Evolutionary conservation across 2,329 filamentous ascomycete genomes (phyloP), one percentile per base, ranked within the genome.

Genomic region (Fusarium oligoseptatum): DNA sequence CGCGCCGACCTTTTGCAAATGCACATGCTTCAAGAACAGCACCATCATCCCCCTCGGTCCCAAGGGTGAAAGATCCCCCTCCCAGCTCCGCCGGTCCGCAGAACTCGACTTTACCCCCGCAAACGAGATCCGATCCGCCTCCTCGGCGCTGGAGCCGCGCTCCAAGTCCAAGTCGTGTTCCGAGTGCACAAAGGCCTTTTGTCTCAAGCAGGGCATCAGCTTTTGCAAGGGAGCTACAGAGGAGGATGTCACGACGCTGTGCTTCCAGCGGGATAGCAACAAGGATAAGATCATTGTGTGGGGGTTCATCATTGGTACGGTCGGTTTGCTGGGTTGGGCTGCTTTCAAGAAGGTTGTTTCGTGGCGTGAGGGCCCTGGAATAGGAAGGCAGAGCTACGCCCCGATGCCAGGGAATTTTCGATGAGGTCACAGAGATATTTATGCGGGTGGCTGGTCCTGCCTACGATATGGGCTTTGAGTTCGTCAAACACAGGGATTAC

Each of bases 11-110:
- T 92, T 92, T 81, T 92, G 91, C 86, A 92, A 92, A 86, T 92
- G 91, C 84, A 92, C 90, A 76, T 92, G 91, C 84, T 91, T 91
- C 84, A 90, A 89, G 76, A 92, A 92, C 84, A 91, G 89, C 85
- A 92, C 90, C 74, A 91, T 92, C 78, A 91, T 92, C 79, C 86
- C 88, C 15, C 86, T 92, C 11, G 88, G 86, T n/a, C 86, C 88
- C 4, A 82, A 85, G 68, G 77, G 82, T 62, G 73, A 80, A 22
- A 15, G 48, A 34, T 71, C 72, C 17, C 66, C 66, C 64, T 73
- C 77, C 3, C 68, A 77, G 37, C 78, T 76, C 61, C 75, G 57
- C 55, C 78, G 62, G 39, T 78, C 70, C 70, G 36, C 77, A 70
- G 48, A 64, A 58, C 80, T 76, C 68, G 63, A 67, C 58, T 68